Conservation (phyloP, 83 land plant genomes). For the Picea abies region DNA sequence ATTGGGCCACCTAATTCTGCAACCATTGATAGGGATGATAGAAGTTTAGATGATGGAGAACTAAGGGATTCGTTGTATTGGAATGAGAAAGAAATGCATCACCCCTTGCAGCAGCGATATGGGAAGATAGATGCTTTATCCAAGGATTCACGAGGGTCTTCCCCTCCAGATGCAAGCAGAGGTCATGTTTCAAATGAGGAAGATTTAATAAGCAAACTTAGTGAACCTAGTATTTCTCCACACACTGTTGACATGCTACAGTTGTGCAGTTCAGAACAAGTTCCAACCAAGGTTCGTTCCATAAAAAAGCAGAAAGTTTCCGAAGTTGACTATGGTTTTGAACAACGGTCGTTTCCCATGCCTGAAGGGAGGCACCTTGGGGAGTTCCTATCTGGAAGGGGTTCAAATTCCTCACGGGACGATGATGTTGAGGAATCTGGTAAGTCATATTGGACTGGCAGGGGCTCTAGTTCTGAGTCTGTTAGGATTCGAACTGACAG, state of each 20-base stretch:
- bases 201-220: slow-evolving; percentile 6
- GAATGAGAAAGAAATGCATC: slow-evolving; percentile 17
- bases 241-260: slow-evolving; percentile 23
- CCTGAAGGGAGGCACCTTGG: slow-evolving; percentile 6
- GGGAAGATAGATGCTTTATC: not conserved
- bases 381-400: slow-evolving; percentile 10
- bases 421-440: slow-evolving; percentile 2
- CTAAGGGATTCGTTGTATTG: not conserved
- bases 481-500: not conserved
- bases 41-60: slow-evolving; percentile 10
- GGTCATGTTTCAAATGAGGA: slow-evolving; percentile 10
- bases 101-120: not conserved
- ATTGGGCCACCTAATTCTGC: slow-evolving; percentile 13
- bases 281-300: slow-evolving; percentile 65
- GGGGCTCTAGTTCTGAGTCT: slow-evolving; percentile 3
- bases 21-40: slow-evolving; percentile 13
- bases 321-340: not conserved
- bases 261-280: slow-evolving; percentile 37
- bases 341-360: slow-evolving; percentile 2
- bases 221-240: not conserved
- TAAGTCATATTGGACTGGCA: slow-evolving; percentile 7
- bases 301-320: not conserved
- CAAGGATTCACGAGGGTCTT: slow-evolving; percentile 7
- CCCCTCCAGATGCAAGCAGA: not conserved
- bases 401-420: not conserved